Evolutionary conservation across 2,329 filamentous ascomycete genomes (phyloP).

Genomic region (Colletotrichum zoysiae): DNA sequence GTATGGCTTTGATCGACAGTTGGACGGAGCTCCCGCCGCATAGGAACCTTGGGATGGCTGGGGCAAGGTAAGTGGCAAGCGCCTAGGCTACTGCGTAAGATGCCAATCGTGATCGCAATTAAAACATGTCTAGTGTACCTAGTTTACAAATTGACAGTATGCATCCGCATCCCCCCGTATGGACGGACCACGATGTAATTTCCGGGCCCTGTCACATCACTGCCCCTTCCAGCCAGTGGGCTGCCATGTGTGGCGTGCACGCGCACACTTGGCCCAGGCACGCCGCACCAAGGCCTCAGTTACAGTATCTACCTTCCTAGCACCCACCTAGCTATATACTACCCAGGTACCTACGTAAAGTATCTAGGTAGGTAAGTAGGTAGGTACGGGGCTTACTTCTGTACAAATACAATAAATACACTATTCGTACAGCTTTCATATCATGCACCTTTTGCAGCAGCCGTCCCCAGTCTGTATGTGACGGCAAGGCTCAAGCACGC

Average conservation of each 20-base stretch:
- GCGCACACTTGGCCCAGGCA: conserved; percentile 45
- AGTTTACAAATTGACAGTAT: conserved; percentile 29
- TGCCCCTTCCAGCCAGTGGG: conserved; percentile 38
- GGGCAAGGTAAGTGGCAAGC: neutral
- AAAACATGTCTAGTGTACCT: conserved; percentile 12
- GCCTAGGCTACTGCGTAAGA: neutral
- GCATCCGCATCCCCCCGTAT: conserved; percentile 13
- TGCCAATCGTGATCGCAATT: conserved; percentile 30
- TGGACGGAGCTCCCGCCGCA: conserved; percentile 28
- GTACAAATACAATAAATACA: neutral
- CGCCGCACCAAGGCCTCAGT: conserved; percentile 10
- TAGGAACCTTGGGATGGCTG: conserved; percentile 15
- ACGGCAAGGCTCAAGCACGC: conserved; percentile 18
- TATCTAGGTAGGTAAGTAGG: too few relatives aligned
- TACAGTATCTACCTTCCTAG: neutral
- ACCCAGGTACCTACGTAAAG: too few relatives aligned
- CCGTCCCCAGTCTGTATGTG: conserved; percentile 39
- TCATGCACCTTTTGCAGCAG: conserved; percentile 16
- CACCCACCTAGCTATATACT: too few relatives aligned
- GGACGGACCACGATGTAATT: conserved; percentile 37
- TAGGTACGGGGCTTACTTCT: too few relatives aligned
- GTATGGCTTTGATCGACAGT: conserved; percentile 28
- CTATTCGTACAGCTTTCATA: conserved; percentile 17
- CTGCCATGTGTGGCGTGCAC: conserved; percentile 39
- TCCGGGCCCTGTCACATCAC: conserved; percentile 39